These are phyloP conservation scores for Umbilicus rupestris DNA, from an alignment of 164 flowering plant genomes.

Conservation along the genomic window DNA sequence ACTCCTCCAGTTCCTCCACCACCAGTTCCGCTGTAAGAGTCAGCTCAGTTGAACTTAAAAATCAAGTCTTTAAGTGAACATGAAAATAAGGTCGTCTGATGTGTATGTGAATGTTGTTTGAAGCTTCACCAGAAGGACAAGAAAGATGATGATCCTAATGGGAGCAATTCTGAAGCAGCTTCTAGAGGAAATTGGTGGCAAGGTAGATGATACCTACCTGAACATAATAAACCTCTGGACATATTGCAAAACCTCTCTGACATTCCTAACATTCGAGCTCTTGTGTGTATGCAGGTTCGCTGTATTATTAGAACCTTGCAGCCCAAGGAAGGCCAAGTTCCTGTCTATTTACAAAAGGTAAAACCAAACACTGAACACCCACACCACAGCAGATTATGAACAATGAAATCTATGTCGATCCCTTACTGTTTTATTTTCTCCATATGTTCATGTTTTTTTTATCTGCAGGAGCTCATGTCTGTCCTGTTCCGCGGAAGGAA, in stretches of 20 bases:
- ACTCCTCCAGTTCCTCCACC: slow-evolving; percentile 27
- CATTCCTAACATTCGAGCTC: not conserved
- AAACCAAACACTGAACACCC: too few species aligned
- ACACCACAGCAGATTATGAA: too few species aligned
- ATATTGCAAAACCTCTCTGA: too few species aligned
- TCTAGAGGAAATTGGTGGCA: slow-evolving; percentile 94
- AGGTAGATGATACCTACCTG: slow-evolving; percentile 32
- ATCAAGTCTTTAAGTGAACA: too few species aligned
- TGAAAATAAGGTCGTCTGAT: not conserved
- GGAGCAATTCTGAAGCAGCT: slow-evolving; percentile 36
- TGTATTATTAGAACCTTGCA: slow-evolving; percentile 42
- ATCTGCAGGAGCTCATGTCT: not conserved
- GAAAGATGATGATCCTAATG: slow-evolving; percentile 43
- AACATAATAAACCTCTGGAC: not conserved
- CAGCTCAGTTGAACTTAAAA: too few species aligned
- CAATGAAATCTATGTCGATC: not conserved
- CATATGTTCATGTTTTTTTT: not conserved
- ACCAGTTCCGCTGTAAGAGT: slow-evolving; percentile 21
- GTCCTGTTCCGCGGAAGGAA: not conserved
- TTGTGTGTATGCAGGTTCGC: slow-evolving; percentile 41
- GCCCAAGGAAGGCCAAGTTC: slow-evolving; percentile 17
- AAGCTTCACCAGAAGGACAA: slow-evolving; percentile 47
- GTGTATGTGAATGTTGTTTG: not conserved
- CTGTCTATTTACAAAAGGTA: slow-evolving; percentile 13
- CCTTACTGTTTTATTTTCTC: not conserved